Evolutionary conservation across 768 basidiomycete species (phyloP), one percentile per base, ranked within the genome.

Genomic region (Jaapia argillacea): DNA sequence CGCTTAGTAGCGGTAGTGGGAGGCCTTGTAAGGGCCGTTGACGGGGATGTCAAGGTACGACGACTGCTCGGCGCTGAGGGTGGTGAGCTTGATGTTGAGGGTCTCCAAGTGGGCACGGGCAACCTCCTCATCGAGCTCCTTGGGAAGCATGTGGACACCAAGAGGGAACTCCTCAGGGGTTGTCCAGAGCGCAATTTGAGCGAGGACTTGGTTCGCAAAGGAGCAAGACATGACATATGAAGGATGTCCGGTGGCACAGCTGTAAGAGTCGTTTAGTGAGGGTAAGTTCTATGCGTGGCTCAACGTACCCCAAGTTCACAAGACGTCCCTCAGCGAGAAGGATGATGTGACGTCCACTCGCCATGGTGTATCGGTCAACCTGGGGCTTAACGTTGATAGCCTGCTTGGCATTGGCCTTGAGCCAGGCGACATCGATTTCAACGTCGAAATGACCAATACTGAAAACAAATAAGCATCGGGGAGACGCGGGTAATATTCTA

Each of bases 161-260:
- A 98, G 76, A 40, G 87, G 85, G 80, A 97, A 98, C 60, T 84
- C 81, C 65, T 82, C 81, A 25, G 84, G 79, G 51, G 80, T 87
- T 36, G 88, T 93, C 91, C 91, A 99, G 61, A 99, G 82, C 20
- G 91, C 93, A 58, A 99, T 97, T 69, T 96, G 93, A 24, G 94
- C 94, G 56, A 99, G 75, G 49, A 92, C 88, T 68, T 99, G 96
- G 77, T 99, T 99, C 61, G 90, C 69, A 74, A 99, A 99, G 35
- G 96, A 99, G 75, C 93, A 98, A 14, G 94, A 98, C 96, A 99
- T 99, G 69, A 99, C 96, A 67, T 93, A 97, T 36, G 94, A 98
- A 26, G 96, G 94, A 68, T 99, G 94, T 45, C 94, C 94, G 54
- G 94, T 98, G 31, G 91, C 94, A 65, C 94, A 98, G 43, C 83